Evolutionary conservation across 768 basidiomycete species (phyloP).

Genomic region (Stropharia rugosoannulata): DNA sequence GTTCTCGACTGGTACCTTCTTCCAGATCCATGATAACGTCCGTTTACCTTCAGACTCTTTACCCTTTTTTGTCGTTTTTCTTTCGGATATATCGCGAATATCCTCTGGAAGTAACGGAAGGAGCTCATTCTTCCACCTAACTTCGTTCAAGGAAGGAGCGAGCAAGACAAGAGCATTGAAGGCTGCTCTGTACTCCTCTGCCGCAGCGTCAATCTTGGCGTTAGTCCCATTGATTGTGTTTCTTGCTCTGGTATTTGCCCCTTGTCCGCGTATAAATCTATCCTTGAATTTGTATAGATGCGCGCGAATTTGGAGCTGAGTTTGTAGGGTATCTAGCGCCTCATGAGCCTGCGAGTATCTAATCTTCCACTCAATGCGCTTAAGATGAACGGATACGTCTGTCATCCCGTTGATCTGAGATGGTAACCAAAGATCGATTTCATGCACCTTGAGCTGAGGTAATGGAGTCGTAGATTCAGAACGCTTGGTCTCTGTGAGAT

Average conservation of each 20-base stretch:
- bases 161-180: conserved; percentile 16
- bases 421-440: conserved; percentile 21
- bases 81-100: conserved; percentile 17
- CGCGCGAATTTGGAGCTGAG: conserved; percentile 18
- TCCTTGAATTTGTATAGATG: conserved; percentile 22
- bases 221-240: conserved; percentile 15
- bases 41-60: no score
- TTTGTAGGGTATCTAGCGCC: conserved; percentile 17
- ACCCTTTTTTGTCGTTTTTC: not conserved
- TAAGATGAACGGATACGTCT: not conserved
- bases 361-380: conserved; percentile 19
- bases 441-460: conserved; percentile 6
- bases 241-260: conserved; percentile 21
- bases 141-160: conserved; percentile 1
- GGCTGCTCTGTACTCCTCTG: conserved; percentile 16
- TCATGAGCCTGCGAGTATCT: conserved; percentile 25
- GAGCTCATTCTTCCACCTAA: conserved; percentile 15
- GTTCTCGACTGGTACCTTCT: not conserved
- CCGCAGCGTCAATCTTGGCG: conserved; percentile 11
- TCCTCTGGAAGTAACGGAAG: conserved; percentile 11
- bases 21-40: conserved; percentile 14
- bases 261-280: conserved; percentile 17
- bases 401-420: conserved; percentile 11
- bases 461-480: not conserved
- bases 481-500: no score